Evolutionary conservation across 352 stramenopile species (phyloP).

Genomic region (Phytopythium kandeliae): DNA sequence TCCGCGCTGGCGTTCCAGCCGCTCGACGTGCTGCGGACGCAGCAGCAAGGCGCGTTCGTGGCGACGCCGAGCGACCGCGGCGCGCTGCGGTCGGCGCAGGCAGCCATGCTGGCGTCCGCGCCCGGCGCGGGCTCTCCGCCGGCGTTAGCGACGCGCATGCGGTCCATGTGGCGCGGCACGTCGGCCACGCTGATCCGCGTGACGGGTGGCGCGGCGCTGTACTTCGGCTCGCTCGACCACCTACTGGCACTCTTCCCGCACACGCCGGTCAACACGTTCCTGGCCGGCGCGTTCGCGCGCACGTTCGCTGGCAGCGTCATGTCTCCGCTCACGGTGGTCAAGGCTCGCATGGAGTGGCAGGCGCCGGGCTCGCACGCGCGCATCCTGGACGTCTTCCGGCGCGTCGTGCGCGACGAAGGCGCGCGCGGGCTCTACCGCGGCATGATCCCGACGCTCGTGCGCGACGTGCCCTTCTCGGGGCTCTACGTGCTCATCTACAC

Average conservation of each 20-base stretch:
- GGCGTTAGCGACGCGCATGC: conserved; percentile 25
- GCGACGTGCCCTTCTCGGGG: conserved; percentile 86
- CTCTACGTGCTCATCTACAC: conserved; percentile 87
- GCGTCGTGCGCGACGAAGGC: conserved; percentile 64
- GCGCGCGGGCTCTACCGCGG: conserved; percentile 78
- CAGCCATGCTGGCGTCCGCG: conserved; percentile 7
- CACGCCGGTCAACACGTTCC: conserved; percentile 69
- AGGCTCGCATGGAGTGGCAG: conserved; percentile 83
- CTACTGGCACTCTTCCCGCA: conserved; percentile 46
- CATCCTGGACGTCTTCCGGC: conserved; percentile 45
- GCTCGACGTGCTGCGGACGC: conserved; percentile 78
- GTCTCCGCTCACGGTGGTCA: conserved; percentile 84
- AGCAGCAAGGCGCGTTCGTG: conserved; percentile 79
- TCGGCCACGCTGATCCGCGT: conserved; percentile 78
- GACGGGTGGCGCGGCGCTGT: conserved; percentile 71
- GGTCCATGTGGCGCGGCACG: conserved; percentile 80
- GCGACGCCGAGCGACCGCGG: not conserved
- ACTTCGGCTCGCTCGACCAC: conserved; percentile 79
- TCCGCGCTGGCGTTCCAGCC: conserved; percentile 83
- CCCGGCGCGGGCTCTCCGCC: conserved; percentile 1
- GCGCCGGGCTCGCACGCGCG: conserved; percentile 51
- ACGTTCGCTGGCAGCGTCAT: conserved; percentile 77
- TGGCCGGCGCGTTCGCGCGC: conserved; percentile 77
- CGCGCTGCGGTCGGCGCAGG: conserved; percentile 2
- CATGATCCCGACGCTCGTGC: conserved; percentile 79